A percentile compares a stretch with the other conserved stretches of the same genome.
These are phyloP conservation scores for Penicillium antarcticum DNA, from an alignment of 495 filamentous ascomycete genomes.

Conservation along the genomic window DNA sequence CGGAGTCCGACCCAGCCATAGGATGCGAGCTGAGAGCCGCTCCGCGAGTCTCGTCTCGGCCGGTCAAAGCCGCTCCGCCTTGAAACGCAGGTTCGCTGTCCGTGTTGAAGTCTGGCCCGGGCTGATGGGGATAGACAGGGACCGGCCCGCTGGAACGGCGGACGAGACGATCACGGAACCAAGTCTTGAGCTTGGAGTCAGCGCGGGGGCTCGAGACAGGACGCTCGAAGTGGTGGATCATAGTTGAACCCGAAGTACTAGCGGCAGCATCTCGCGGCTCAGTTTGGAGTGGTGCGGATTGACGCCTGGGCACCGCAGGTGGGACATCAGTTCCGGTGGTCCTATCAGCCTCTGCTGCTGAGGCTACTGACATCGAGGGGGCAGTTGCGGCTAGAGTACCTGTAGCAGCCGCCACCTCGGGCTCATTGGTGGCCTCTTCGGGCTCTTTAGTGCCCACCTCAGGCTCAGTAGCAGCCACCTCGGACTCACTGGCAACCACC, in stretches of 20 bases:
- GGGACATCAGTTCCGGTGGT: background rate
- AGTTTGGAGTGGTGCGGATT: constrained; percentile 1
- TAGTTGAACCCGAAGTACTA: background rate
- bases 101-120: constrained; percentile 18
- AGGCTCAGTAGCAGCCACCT: no score
- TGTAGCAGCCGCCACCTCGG: constrained; percentile 3
- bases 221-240: constrained; percentile 12
- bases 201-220: constrained; percentile 21
- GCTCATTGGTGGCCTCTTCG: background rate
- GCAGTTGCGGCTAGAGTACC: constrained; percentile 1
- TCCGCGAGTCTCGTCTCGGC: constrained; percentile 13
- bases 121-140: constrained; percentile 23
- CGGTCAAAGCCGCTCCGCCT: constrained; percentile 21
- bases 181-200: constrained; percentile 27
- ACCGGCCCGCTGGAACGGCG: constrained; percentile 19
- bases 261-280: constrained; percentile 14
- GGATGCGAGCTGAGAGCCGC: constrained; percentile 36
- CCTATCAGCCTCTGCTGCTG: background rate
- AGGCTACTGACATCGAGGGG: constrained; percentile 4
- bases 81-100: constrained; percentile 16
- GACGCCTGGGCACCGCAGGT: background rate
- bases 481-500: no score
- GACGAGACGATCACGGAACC: constrained; percentile 27
- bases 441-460: background rate
- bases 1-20: constrained; percentile 20